Evolutionary conservation across 345 rosid species (phyloP).

Genomic region (Lepidium sativum): DNA sequence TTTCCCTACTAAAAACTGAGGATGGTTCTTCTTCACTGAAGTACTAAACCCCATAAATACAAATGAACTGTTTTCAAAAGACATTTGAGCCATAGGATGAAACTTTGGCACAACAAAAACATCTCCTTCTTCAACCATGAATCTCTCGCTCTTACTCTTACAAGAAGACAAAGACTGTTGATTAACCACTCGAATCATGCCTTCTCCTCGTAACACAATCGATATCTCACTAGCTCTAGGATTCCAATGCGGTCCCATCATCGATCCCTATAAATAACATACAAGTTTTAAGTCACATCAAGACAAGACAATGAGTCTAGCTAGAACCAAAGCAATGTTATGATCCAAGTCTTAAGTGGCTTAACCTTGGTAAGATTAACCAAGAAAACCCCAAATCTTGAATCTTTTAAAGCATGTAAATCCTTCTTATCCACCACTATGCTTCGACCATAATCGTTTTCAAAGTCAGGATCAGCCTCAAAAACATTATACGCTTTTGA

Average conservation of each 20-base stretch:
- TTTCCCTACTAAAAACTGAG: slow-evolving; percentile 63
- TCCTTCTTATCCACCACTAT: slow-evolving; percentile 33
- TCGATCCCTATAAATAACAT: slow-evolving; percentile 50
- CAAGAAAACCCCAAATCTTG: slow-evolving; percentile 51
- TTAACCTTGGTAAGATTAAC: slow-evolving; percentile 50
- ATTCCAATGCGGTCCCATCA: slow-evolving; percentile 98
- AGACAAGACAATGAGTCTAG: no score
- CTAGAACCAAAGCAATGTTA: neutral
- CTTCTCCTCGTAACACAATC: slow-evolving; percentile 57
- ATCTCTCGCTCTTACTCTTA: slow-evolving; percentile 48
- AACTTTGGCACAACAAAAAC: slow-evolving; percentile 61
- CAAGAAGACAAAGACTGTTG: slow-evolving; percentile 28
- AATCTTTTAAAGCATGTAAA: slow-evolving; percentile 29
- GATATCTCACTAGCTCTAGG: slow-evolving; percentile 67
- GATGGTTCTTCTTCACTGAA: slow-evolving; percentile 38
- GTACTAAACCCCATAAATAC: slow-evolving; percentile 90
- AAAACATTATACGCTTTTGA: slow-evolving; percentile 36
- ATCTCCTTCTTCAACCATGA: slow-evolving; percentile 64
- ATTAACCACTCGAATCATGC: slow-evolving; percentile 58
- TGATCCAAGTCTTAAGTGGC: neutral
- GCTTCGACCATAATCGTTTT: slow-evolving; percentile 59
- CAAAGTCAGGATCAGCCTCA: slow-evolving; percentile 51
- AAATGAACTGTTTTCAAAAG: slow-evolving; percentile 63
- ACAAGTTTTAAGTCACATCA: neutral
- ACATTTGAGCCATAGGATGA: slow-evolving; percentile 84